Base-by-base conservation (phyloP, 2,329 filamentous ascomycete species). In the Fusarium coicis region DNA sequence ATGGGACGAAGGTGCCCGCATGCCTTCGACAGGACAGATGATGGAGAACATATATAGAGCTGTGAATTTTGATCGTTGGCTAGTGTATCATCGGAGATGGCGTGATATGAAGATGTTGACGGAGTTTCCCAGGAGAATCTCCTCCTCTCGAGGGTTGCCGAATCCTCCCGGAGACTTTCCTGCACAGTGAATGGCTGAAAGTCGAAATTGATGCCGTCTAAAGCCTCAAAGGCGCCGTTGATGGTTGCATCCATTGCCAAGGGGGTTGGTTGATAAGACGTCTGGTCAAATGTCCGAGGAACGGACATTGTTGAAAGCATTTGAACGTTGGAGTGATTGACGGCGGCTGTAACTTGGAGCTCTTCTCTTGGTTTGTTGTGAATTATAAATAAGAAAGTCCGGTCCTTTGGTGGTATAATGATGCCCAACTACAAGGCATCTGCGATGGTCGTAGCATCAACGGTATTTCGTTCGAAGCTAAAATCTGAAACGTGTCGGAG, bases 21-120 rank as follows among this genome's bases (percentile, higher is more conserved):
- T 0, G 19, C 2, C 14, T 2, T n/a, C 1, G 32, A 23, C 2
- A 2, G 1, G 0, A 10, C 11, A 4, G 55, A 49, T 1, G 19
- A 30, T 1, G 55, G 42, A 5, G 32, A 18, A 14, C 19, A 36
- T 0, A 36, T 50, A 28, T 37, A 28, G 2, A 28, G 10, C 12
- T 14, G 15, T 18, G 42, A 19, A 4, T 7, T 10, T 3, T n/a
- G 19, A 2, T 47, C 40, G 3, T 10, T 36, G 32, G 4, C 30
- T 3, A 23, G 9, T 1, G 40, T 36, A 2, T 36, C 19, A 5
- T 34, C 21, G n/a, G 55, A 18, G 2, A 7, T 14, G 2, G 32
- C 3, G 8, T n/a, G 12, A 18, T 18, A 9, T 10, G 30, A 49
- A 15, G 30, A 49, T 19, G 23, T 3, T 19, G 32, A 19, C 0